Evolutionary conservation across 1,284 basidiomycete genomes (phyloP), one percentile per base, ranked within the genome.

Genomic region (Leccinum solheimii): DNA sequence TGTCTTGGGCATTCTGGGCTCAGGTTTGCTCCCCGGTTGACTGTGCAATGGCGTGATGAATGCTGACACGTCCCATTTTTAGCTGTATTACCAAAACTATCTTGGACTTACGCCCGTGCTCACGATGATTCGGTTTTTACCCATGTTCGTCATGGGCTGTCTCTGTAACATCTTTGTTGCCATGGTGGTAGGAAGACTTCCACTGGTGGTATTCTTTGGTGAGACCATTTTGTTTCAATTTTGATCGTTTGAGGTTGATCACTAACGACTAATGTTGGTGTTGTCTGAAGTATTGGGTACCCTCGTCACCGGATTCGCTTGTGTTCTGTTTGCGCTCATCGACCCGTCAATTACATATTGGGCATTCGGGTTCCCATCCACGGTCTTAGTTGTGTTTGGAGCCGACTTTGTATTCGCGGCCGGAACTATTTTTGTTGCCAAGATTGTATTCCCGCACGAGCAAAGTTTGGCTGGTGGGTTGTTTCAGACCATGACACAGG

Each of bases 331-430:
- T 65, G 91, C 92, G 0, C 69, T 92, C 6, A 87, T 94, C 61
- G 70, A 84, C n/a, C 82, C 86, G 0, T 64, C 78, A 3, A 80
- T 80, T 3, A 74, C 85, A 1, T 97, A 90, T 73, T 95, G 92
- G 92, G 85, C 86, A 1, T 90, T 84, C 62, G 88, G 87, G 14
- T 95, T 97, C 78, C 90, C 92, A 3, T 85, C 88, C 1, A 86
- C 92, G 50, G 81, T 89, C 64, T 68, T 92, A 58, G 77, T 83
- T 16, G 91, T 93, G 26, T 80, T 91, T 51, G 92, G 92, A 36
- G 90, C 87, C 0, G 92, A 94, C 71, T 91, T 94, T 68, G 85
- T 92, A 11, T 92, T 88, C 72, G 80, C 91, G 0, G 80, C 85
- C 1, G 92, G 91, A 1, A 87, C 86, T 2, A 78, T 94, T 21